Evolutionary conservation across 139 green algal genomes (phyloP).

Genomic region (Tetradesmus lagerheimii): DNA sequence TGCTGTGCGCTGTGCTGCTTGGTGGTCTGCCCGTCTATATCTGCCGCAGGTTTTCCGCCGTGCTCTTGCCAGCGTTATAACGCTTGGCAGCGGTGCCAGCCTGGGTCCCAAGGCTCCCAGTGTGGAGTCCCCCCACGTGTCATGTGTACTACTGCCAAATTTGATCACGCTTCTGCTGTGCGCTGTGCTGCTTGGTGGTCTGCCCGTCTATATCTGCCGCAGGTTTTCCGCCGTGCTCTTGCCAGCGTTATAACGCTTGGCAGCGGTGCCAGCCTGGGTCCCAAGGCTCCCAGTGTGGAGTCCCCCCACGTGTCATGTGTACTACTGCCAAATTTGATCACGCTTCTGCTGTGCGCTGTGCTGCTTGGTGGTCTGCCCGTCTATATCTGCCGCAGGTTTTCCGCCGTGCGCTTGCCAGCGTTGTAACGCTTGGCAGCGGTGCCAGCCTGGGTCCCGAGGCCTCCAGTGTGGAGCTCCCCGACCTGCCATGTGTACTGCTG

Average conservation of each 20-base stretch:
- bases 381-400: no score
- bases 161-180: not conserved
- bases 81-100: slow-evolving; percentile 56
- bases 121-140: no score
- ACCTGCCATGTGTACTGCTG: not conserved
- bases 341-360: no score
- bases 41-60: slow-evolving; percentile 80
- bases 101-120: slow-evolving; percentile 94
- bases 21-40: not conserved
- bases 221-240: slow-evolving; percentile 69
- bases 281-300: slow-evolving; percentile 95
- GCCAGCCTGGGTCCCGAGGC: no score
- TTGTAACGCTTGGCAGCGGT: no score
- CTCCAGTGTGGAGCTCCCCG: no score
- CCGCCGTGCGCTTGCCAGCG: not conserved
- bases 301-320: no score
- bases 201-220: slow-evolving; percentile 84
- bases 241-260: no score
- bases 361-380: no score
- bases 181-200: not conserved
- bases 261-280: slow-evolving; percentile 79
- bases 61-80: slow-evolving; percentile 66
- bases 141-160: not conserved
- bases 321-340: not conserved
- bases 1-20: not conserved